Conservation (phyloP, 352 stramenopile genomes). For the Elongisporangium prolatum region DNA sequence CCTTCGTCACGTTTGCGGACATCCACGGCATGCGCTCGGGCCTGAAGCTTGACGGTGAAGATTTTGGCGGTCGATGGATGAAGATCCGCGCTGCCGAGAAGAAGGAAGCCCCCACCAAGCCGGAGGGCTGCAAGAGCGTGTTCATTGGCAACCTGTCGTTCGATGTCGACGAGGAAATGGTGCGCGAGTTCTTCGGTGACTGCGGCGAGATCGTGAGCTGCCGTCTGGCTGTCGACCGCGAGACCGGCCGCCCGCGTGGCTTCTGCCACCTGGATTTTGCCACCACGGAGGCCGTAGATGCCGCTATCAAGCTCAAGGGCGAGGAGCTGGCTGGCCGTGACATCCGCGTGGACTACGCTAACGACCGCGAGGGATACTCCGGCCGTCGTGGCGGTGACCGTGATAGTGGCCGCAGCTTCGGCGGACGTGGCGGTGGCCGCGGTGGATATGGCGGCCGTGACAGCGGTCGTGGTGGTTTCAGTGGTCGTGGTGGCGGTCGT, state of each 20-base stretch:
- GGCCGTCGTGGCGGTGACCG: slow-evolving; percentile 25
- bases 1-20: slow-evolving; percentile 90
- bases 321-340: slow-evolving; percentile 89
- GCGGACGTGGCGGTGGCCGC: slow-evolving; percentile 32
- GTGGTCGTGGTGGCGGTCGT: slow-evolving; percentile 42
- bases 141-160: slow-evolving; percentile 98
- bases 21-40: slow-evolving; percentile 47
- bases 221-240: slow-evolving; percentile 94
- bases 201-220: slow-evolving; percentile 95
- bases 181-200: slow-evolving; percentile 91
- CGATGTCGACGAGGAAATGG: slow-evolving; percentile 94
- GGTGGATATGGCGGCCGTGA: slow-evolving; percentile 49
- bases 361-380: slow-evolving; percentile 46
- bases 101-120: slow-evolving; percentile 45
- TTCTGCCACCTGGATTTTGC: slow-evolving; percentile 98
- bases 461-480: slow-evolving; percentile 46
- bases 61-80: slow-evolving; percentile 94
- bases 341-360: slow-evolving; percentile 95
- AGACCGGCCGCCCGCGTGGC: slow-evolving; percentile 97
- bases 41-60: slow-evolving; percentile 84
- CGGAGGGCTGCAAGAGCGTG: slow-evolving; percentile 93
- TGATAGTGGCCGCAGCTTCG: slow-evolving; percentile 10
- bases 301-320: slow-evolving; percentile 89
- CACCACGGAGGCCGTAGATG: slow-evolving; percentile 91
- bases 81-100: slow-evolving; percentile 90